phyloP scores from a whole-genome alignment of 768 basidiomycete genomes.

The Holtermanniella nyarrowii region DNA sequence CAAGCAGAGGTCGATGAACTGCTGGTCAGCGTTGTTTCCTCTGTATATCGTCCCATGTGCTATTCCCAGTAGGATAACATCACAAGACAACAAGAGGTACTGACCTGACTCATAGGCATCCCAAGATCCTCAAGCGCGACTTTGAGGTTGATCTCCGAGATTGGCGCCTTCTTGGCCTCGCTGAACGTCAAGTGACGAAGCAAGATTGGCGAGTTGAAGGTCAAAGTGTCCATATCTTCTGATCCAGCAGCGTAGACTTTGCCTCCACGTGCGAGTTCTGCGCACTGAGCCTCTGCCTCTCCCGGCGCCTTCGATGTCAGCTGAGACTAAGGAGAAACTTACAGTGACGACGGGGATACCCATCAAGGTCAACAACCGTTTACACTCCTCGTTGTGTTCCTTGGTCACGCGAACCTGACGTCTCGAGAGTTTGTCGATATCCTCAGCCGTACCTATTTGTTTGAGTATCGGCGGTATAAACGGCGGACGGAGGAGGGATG shows the following conservation, averaged over 20 bases:
- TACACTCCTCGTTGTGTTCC: slow-evolving; percentile 94
- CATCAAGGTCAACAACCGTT: slow-evolving; percentile 77
- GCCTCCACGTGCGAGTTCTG: slow-evolving; percentile 90
- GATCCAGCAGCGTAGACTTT: slow-evolving; percentile 97
- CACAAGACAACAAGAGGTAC: slow-evolving; percentile 1
- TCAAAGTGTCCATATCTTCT: slow-evolving; percentile 99
- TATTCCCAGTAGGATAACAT: not conserved
- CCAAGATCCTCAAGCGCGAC: slow-evolving; percentile 75
- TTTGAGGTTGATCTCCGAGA: slow-evolving; percentile 77
- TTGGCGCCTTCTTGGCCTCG: slow-evolving; percentile 93
- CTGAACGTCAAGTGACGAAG: slow-evolving; percentile 95
- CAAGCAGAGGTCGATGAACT: slow-evolving; percentile 96
- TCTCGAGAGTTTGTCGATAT: slow-evolving; percentile 78
- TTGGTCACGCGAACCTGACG: slow-evolving; percentile 88
- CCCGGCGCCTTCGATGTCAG: slow-evolving; percentile 66
- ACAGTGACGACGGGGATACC: slow-evolving; percentile 92
- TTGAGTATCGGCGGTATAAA: too few species aligned
- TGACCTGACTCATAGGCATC: slow-evolving; percentile 83
- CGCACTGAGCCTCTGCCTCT: slow-evolving; percentile 97
- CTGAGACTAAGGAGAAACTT: slow-evolving; percentile 33
- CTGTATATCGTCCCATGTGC: not conserved
- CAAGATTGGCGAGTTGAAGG: slow-evolving; percentile 82
- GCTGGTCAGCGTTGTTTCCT: not conserved
- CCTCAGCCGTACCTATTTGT: slow-evolving; percentile 85
- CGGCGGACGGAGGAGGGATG: slow-evolving; percentile 17